Percentiles rank a stretch among this genome's conserved stretches.
These are phyloP conservation scores for Colletotrichum destructivum DNA, from an alignment of 2,329 filamentous ascomycete genomes.

Conservation along the genomic window DNA sequence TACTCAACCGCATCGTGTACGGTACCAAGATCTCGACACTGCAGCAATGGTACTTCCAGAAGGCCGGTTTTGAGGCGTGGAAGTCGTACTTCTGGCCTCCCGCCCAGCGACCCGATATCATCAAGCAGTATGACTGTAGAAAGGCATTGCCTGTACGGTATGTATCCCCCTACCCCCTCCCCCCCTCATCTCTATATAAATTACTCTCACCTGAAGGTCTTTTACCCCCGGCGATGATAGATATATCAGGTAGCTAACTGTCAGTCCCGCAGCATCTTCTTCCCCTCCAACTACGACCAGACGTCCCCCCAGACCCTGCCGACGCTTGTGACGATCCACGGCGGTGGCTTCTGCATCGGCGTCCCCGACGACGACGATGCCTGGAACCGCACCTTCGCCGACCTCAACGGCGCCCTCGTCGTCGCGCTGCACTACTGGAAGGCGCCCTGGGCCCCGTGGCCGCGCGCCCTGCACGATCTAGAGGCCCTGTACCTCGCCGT, in stretches of 20 bases:
- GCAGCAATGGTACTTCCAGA: constrained; percentile 37
- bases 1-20: constrained; percentile 37
- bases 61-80: constrained; percentile 33
- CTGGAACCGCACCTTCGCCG: constrained; percentile 62
- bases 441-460: constrained; percentile 61
- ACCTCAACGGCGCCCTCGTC: constrained; percentile 58
- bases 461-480: constrained; percentile 60
- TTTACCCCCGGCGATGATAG: too few species aligned
- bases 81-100: constrained; percentile 35
- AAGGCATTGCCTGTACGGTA: constrained; percentile 41
- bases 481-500: constrained; percentile 59
- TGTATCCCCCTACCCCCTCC: background rate
- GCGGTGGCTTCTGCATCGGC: constrained; percentile 65
- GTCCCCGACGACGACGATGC: constrained; percentile 60
- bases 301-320: constrained; percentile 53
- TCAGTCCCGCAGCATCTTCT: constrained; percentile 53
- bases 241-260: too few species aligned
- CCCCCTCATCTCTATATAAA: too few species aligned
- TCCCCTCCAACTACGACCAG: constrained; percentile 54
- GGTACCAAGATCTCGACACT: constrained; percentile 37
- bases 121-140: constrained; percentile 42
- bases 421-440: constrained; percentile 65
- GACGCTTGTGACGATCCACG: constrained; percentile 65
- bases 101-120: constrained; percentile 36
- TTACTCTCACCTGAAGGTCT: too few species aligned